These are phyloP conservation scores for Suzukiozyma palmioleophila DNA, from an alignment of 1,139 yeast species.

Conservation along the genomic window DNA sequence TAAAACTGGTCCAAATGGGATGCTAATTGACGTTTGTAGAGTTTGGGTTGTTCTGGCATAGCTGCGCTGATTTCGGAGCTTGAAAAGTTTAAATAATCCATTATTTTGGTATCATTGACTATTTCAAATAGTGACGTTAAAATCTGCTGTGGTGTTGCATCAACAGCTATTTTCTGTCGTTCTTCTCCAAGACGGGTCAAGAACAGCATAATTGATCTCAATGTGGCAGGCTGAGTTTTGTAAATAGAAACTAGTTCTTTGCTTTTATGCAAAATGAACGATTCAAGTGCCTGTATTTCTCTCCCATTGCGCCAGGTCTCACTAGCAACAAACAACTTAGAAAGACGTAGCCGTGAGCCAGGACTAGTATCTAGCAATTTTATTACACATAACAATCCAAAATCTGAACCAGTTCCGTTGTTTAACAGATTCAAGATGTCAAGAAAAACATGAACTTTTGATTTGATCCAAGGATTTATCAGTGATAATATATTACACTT, in stretches of 20 bases:
- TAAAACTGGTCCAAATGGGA: constrained; percentile 23
- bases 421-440: constrained; percentile 44
- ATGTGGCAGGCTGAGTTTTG: not conserved
- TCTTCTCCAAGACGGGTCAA: constrained; percentile 11
- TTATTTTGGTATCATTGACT: constrained; percentile 17
- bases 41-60: constrained; percentile 9
- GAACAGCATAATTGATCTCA: constrained; percentile 7
- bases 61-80: constrained; percentile 1
- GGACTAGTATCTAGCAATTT: constrained; percentile 22
- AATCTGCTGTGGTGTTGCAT: constrained; percentile 15
- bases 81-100: constrained; percentile 20
- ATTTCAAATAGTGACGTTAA: constrained; percentile 18
- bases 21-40: constrained; percentile 8
- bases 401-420: constrained; percentile 27
- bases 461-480: constrained; percentile 50
- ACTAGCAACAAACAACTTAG: constrained; percentile 23
- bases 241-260: not conserved
- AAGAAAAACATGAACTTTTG: constrained; percentile 45
- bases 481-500: constrained; percentile 41
- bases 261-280: not conserved
- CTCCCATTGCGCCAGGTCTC: constrained; percentile 5
- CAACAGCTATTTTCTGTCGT: constrained; percentile 9
- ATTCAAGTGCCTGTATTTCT: constrained; percentile 1
- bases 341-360: constrained; percentile 20
- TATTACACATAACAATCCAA: constrained; percentile 28